Evolutionary conservation across 768 basidiomycete species (phyloP).

Genomic region (Suillus fuscotomentosus): DNA sequence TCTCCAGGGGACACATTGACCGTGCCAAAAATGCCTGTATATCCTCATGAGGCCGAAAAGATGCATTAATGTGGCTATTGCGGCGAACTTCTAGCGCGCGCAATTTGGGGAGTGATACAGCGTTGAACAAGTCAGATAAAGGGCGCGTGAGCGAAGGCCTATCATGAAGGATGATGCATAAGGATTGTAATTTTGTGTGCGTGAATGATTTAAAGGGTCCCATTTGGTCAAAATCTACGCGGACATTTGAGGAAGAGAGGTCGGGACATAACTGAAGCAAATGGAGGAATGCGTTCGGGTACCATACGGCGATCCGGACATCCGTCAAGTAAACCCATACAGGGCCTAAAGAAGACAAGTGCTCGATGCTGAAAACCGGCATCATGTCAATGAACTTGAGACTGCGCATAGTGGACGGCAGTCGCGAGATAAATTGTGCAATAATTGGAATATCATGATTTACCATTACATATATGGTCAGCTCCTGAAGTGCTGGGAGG

Average conservation of each 20-base stretch:
- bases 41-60: constrained; percentile 13
- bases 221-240: fast-evolving
- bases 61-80: not conserved
- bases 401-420: constrained; percentile 9
- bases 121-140: constrained; percentile 9
- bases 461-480: constrained; percentile 3
- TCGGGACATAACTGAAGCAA: constrained; percentile 17
- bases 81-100: constrained; percentile 6
- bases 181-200: constrained; percentile 10
- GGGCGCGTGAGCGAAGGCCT: not conserved
- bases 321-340: constrained; percentile 18
- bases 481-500: constrained; percentile 15
- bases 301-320: constrained; percentile 3
- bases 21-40: constrained; percentile 18
- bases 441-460: no score
- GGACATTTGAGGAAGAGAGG: constrained; percentile 10
- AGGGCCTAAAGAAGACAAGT: constrained; percentile 11
- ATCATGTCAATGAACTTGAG: not conserved
- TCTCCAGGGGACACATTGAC: constrained; percentile 20
- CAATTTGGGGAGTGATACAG: constrained; percentile 16
- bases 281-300: not conserved
- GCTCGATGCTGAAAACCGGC: not conserved
- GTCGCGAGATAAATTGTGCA: constrained; percentile 3
- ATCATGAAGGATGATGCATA: constrained; percentile 10
- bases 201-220: not conserved